Evolutionary conservation across 352 stramenopile species (phyloP), one percentile per base, ranked within the genome.

Genomic region (Globisporangium abappressorium): DNA sequence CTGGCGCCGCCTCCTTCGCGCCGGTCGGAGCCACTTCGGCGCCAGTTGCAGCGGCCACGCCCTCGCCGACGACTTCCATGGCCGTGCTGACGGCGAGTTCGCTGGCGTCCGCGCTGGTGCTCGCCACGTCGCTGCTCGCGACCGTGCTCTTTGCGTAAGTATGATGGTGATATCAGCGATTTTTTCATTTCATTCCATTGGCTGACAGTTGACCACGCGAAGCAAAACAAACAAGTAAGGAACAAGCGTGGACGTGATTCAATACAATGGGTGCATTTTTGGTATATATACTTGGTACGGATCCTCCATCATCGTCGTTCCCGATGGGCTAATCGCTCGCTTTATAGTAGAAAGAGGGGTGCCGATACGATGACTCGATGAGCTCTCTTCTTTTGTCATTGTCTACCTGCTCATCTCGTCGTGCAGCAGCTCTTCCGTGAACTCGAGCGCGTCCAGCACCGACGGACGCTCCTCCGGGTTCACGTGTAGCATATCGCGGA

Each of bases 401-500:
- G 9, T 55, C 34, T 80, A 88, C 26, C 79, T 68, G 57, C 76
- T 82, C 71, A 84, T 79, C 47, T 90, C 79, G 58, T 91, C 82
- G 62, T 88, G 81, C 28, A 94, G 67, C 33, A 95, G 69, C 57
- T 95, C 87, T 53, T 89, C 82, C 5, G 87, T 82, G 74, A 94
- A 94, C 72, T 94, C 87, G 36, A 95, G 74, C 8, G 87, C 84
- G 57, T 95, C 87, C 56, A 92, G 69, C 18, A 93, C 78, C 6
- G 86, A 92, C 28, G 86, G 87, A 1, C 88, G 79, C 70, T 95
- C 87, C 43, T 93, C 83, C 4, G 88, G 83, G 66, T 93, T 92
- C 34, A 80, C 84, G 56, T 93, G 86, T 47, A 95, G 79, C 88
- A 95, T 95, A 54, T 94, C 86, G 6, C 84, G 84, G 51, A 95